Evolutionary conservation across 176 grass and related monocot genomes (phyloP), one percentile per base, ranked within the genome.

Genomic region (Phyllostachys edulis): DNA sequence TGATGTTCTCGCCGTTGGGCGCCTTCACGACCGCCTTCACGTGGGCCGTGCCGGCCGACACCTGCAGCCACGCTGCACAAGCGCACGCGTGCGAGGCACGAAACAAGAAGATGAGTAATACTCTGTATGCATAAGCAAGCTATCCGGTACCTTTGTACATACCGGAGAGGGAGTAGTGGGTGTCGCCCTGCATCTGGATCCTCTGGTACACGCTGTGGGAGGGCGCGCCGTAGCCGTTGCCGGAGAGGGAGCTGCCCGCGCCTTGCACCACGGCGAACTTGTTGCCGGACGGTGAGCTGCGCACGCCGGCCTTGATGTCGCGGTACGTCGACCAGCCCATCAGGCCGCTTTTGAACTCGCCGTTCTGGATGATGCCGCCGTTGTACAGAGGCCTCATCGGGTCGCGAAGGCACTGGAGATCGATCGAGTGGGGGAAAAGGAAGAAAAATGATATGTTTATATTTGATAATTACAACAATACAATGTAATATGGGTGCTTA

Each of bases 161-260:
- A 94, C 92, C 95, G 21, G 96, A 98, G 4, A 98, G 72, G n/a
- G 89, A 62, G 61, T 98, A 92, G 71, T 88, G 87, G 56, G 39
- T 85, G 77, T 85, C 69, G 63, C 75, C 16, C 15, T 83, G 73
- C 82, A 95, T 74, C 44, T 85, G 71, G 52, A 98, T 70, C 60
- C 85, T 90, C 76, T 98, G 92, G 80, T 80, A 91, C 2, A 93
- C 71, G 54, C 85, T 95, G 10, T 77, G 92, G 21, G 91, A 78
- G 2, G 90, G 88, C 62, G 18, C 20, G 7, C 13, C 23, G 18
- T 18, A 59, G 67, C 49, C 83, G 15, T 73, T 85, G 70, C 71
- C 67, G 71, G 82, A 81, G 17, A 80, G 44, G 42, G 14, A 63
- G 44, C 59, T 38, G 76, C 66, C 90, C 15, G 67, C 61, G 12